Conservation (phyloP, 768 basidiomycete genomes). For the Xerocomus brunneocitrinus region DNA sequence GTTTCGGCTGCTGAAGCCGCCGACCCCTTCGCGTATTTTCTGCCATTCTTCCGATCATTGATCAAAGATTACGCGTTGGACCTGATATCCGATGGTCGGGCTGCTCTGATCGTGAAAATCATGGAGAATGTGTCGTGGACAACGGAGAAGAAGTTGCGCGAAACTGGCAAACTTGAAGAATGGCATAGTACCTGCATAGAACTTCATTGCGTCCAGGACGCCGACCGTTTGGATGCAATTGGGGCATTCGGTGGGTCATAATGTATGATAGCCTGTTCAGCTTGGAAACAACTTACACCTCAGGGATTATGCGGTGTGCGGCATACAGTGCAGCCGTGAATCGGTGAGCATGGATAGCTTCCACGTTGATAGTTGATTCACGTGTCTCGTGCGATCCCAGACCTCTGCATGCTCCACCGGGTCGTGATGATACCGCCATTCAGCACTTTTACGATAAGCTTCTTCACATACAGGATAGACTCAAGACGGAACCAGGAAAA, state of each 20-base stretch:
- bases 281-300: background rate
- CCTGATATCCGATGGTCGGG: slow-evolving; percentile 57
- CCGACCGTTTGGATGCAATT: slow-evolving; percentile 74
- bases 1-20: slow-evolving; percentile 51
- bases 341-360: slow-evolving; percentile 29
- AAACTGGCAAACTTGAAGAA: slow-evolving; percentile 47
- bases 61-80: slow-evolving; percentile 44
- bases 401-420: slow-evolving; percentile 43
- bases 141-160: slow-evolving; percentile 67
- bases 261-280: background rate
- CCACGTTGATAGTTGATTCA: too few species aligned
- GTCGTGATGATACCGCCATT: slow-evolving; percentile 57
- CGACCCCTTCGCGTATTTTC: slow-evolving; percentile 62
- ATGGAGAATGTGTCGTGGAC: slow-evolving; percentile 83
- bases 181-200: slow-evolving; percentile 75
- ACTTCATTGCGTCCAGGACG: slow-evolving; percentile 79
- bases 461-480: slow-evolving; percentile 61
- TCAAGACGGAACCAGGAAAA: slow-evolving; percentile 76
- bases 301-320: slow-evolving; percentile 64
- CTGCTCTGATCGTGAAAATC: slow-evolving; percentile 50
- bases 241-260: slow-evolving; percentile 62
- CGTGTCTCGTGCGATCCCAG: slow-evolving; percentile 19
- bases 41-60: slow-evolving; percentile 56
- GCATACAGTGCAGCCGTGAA: slow-evolving; percentile 58
- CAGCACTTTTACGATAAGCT: slow-evolving; percentile 88